These are phyloP conservation scores for Inosperma sp. DNA, from an alignment of 768 basidiomycete species.

Conservation along the genomic window DNA sequence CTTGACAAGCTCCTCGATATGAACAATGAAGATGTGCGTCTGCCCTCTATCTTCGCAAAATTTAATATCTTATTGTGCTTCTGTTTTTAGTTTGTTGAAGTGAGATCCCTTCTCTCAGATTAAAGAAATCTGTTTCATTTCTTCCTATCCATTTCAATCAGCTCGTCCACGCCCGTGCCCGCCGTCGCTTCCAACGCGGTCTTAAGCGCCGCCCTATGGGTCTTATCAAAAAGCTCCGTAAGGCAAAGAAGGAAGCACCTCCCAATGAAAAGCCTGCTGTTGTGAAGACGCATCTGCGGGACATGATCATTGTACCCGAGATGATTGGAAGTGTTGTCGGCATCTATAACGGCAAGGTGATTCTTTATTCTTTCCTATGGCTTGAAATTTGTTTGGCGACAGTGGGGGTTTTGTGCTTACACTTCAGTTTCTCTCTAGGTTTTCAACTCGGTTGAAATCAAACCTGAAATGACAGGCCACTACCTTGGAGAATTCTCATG, in stretches of 20 bases:
- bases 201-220: conserved; percentile 98
- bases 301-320: conserved; percentile 99
- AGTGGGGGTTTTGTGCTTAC: not conserved
- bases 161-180: conserved; percentile 98
- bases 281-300: conserved; percentile 98
- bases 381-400: not conserved
- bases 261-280: conserved; percentile 98
- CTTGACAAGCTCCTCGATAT: conserved; percentile 97
- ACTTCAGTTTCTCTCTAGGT: conserved; percentile 40
- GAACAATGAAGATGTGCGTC: conserved; percentile 88
- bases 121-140: conserved; percentile 6
- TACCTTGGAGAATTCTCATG: conserved; percentile 97
- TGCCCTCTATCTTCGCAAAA: not conserved
- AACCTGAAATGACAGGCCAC: conserved; percentile 99
- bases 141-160: conserved; percentile 26
- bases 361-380: conserved; percentile 13
- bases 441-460: conserved; percentile 97
- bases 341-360: conserved; percentile 96
- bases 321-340: conserved; percentile 99
- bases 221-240: conserved; percentile 98
- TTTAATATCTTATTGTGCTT: conserved; percentile 3
- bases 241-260: conserved; percentile 99
- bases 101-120: conserved; percentile 32
- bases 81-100: conserved; percentile 66
- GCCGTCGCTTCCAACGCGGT: conserved; percentile 97